A percentile compares a stretch with the other conserved stretches of the same genome.
phyloP scores from a whole-genome alignment of 805 yeast species.

The Lachancea lanzarotensis region DNA sequence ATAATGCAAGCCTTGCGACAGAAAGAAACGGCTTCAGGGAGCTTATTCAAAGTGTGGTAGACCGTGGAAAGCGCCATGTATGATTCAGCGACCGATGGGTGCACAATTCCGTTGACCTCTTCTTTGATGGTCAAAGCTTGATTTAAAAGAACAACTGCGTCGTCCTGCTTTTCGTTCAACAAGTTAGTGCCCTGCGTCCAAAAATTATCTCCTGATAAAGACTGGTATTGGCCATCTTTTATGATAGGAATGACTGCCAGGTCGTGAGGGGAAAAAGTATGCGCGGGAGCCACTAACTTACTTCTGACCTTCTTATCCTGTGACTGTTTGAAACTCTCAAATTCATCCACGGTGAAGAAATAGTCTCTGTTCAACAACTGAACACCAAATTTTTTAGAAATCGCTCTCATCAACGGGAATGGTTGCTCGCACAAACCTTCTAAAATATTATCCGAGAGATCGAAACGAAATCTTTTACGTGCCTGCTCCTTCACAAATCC shows the following conservation, averaged over 20 bases:
- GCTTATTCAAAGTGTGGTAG: conserved; percentile 53
- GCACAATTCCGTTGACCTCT: conserved; percentile 76
- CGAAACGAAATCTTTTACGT: conserved; percentile 54
- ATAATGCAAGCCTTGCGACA: conserved; percentile 65
- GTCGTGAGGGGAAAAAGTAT: conserved; percentile 54
- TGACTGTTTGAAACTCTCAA: conserved; percentile 26
- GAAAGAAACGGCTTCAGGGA: conserved; percentile 52
- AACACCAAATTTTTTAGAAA: conserved; percentile 74
- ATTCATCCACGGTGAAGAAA: conserved; percentile 37
- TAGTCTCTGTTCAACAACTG: conserved; percentile 58
- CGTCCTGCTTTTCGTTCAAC: conserved; percentile 38
- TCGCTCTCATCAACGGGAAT: conserved; percentile 51
- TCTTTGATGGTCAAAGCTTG: conserved; percentile 72
- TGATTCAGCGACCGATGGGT: conserved; percentile 69
- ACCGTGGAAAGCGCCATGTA: conserved; percentile 60
- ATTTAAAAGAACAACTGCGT: conserved; percentile 56
- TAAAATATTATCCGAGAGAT: conserved; percentile 46
- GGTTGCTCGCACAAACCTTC: conserved; percentile 34
- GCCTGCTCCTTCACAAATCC: conserved; percentile 48
- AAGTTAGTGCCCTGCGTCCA: conserved; percentile 54
- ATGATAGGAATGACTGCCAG: conserved; percentile 69
- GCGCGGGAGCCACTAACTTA: conserved; percentile 27
- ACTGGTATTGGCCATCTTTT: conserved; percentile 61
- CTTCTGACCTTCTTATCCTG: conserved; percentile 35
- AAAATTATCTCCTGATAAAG: conserved; percentile 67